Percentiles rank a stretch among this genome's conserved stretches.
phyloP scores from a whole-genome alignment of 2,329 filamentous ascomycete genomes.

The Colletotrichum camelliae region DNA sequence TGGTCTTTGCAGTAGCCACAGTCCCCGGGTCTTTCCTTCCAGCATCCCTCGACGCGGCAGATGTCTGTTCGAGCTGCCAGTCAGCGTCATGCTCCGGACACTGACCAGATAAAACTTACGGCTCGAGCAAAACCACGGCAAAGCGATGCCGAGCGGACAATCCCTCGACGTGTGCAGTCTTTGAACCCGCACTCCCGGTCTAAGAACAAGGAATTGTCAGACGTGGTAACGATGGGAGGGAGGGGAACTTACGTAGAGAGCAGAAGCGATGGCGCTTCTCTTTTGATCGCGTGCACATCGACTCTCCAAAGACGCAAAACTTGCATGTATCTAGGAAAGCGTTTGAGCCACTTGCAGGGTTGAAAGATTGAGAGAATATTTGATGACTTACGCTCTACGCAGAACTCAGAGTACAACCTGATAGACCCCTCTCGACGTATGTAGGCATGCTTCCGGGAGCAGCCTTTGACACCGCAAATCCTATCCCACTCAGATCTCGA shows the following conservation, averaged over 20 bases:
- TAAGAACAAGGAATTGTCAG: not conserved
- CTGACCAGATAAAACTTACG: not conserved
- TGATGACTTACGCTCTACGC: conserved; percentile 3
- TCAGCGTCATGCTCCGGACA: not conserved
- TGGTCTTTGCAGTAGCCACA: conserved; percentile 12
- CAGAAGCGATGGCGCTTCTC: conserved; percentile 8
- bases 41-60: conserved; percentile 5
- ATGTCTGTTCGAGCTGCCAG: not conserved
- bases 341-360: not conserved
- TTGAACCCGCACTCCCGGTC: conserved; percentile 9
- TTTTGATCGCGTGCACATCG: conserved; percentile 15
- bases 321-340: conserved; percentile 1
- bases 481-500: not conserved
- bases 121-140: conserved; percentile 17
- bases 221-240: not conserved
- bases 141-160: not conserved
- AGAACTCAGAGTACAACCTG: conserved; percentile 15
- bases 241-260: not conserved
- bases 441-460: conserved; percentile 17
- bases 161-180: conserved; percentile 3
- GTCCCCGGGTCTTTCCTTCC: not conserved
- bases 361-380: not conserved
- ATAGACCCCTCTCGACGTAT: conserved; percentile 1
- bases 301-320: not conserved
- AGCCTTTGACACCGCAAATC: conserved; percentile 4